Percentiles rank a stretch among this genome's conserved stretches.
phyloP scores from a whole-genome alignment of 2,329 filamentous ascomycete species.

The Trichoderma semiorbis region DNA sequence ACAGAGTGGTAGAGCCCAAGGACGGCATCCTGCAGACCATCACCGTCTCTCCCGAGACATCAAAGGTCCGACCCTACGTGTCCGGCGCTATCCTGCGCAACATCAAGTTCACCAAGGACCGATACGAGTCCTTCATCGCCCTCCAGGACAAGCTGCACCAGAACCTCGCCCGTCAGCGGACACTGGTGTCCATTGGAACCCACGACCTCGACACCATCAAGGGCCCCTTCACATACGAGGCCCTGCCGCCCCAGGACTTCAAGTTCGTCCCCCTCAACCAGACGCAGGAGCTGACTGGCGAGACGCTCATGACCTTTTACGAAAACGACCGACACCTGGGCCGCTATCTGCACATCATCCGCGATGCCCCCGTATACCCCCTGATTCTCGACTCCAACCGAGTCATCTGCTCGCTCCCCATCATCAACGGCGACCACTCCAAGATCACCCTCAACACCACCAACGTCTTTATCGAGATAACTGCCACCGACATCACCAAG shows the following conservation, averaged over 20 bases:
- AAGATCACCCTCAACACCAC: constrained; percentile 90
- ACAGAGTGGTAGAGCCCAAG: constrained; percentile 68
- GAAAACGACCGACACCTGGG: constrained; percentile 91
- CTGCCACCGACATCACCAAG: constrained; percentile 93
- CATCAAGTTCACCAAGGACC: constrained; percentile 84
- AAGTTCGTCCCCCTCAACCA: constrained; percentile 90
- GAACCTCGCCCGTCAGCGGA: constrained; percentile 89
- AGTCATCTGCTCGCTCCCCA: constrained; percentile 87
- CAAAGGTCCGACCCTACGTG: constrained; percentile 79
- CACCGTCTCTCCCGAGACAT: constrained; percentile 71
- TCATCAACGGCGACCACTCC: constrained; percentile 96
- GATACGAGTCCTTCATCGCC: constrained; percentile 95
- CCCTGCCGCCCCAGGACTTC: constrained; percentile 85
- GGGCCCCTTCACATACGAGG: constrained; percentile 96
- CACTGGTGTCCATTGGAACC: constrained; percentile 93
- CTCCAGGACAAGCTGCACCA: constrained; percentile 98
- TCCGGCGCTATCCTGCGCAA: constrained; percentile 86
- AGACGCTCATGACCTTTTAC: constrained; percentile 91
- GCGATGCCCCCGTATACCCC: constrained; percentile 89
- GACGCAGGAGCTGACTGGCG: constrained; percentile 78
- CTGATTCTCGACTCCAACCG: constrained; percentile 90
- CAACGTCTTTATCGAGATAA: constrained; percentile 96
- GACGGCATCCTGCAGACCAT: constrained; percentile 75
- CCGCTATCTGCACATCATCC: constrained; percentile 89
- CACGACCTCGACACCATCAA: constrained; percentile 92